These are phyloP conservation scores for Xylaria cubensis DNA, from an alignment of 495 filamentous ascomycete genomes.

Conservation along the genomic window DNA sequence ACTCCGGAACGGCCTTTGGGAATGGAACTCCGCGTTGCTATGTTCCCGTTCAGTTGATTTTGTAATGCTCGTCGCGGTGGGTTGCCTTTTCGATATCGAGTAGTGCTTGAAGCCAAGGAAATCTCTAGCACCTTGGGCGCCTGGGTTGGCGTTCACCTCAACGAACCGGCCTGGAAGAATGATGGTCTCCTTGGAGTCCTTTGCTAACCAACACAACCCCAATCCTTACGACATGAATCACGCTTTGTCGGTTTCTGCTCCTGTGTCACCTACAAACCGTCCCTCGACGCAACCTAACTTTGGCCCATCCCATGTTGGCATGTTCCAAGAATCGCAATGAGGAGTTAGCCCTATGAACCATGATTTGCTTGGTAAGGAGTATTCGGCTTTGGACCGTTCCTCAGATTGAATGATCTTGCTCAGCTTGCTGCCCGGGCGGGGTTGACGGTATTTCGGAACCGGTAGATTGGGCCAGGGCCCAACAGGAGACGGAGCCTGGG, in stretches of 20 bases:
- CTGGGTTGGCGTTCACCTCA: slow-evolving; percentile 87
- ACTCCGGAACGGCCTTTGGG: slow-evolving; percentile 30
- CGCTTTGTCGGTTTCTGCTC: slow-evolving; percentile 76
- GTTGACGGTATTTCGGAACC: too few relatives aligned
- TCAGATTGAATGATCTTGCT: too few relatives aligned
- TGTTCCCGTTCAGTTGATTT: too few relatives aligned
- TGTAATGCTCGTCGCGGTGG: slow-evolving; percentile 15
- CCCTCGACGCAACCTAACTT: slow-evolving; percentile 94
- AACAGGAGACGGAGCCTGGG: too few relatives aligned
- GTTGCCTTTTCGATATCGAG: slow-evolving; percentile 53
- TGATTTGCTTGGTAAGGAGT: slow-evolving; percentile 61
- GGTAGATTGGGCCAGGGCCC: too few relatives aligned
- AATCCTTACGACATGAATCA: slow-evolving; percentile 67
- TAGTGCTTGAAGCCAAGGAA: slow-evolving; percentile 69
- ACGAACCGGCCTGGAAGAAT: slow-evolving; percentile 89
- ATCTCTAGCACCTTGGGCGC: slow-evolving; percentile 74
- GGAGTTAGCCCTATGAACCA: slow-evolving; percentile 68
- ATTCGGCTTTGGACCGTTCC: too few relatives aligned
- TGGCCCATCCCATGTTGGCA: slow-evolving; percentile 73
- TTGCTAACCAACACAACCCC: slow-evolving; percentile 78
- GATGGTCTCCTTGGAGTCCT: slow-evolving; percentile 93
- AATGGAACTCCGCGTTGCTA: background rate
- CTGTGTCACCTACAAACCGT: slow-evolving; percentile 87
- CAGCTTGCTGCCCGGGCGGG: too few relatives aligned
- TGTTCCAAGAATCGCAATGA: slow-evolving; percentile 78